A percentile compares a stretch with the other conserved stretches of the same genome.
Conservation (phyloP, 140 eudicot species). For the Flaveria floridana region DNA sequence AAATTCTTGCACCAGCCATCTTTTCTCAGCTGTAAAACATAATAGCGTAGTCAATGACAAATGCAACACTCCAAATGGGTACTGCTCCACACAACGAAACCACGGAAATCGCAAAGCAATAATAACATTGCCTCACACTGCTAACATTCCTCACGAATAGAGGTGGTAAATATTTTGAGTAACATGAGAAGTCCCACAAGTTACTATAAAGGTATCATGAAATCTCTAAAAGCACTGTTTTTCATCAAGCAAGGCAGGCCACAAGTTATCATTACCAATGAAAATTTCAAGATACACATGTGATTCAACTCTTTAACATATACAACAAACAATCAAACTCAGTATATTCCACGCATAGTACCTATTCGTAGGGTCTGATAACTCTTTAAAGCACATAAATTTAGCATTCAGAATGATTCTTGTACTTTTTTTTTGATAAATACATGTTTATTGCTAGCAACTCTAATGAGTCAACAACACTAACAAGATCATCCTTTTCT, state of each 20-base stretch:
- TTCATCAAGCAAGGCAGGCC: neutral
- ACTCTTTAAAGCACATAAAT: no score
- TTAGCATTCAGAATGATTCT: neutral
- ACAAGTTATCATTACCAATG: conserved; percentile 3
- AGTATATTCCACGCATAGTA: no score
- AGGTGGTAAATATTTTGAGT: neutral
- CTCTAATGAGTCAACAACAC: neutral
- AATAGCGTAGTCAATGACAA: conserved; percentile 63
- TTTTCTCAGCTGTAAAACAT: conserved; percentile 77
- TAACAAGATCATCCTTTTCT: conserved; percentile 5
- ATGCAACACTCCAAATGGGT: conserved; percentile 41
- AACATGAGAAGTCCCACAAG: conserved; percentile 9
- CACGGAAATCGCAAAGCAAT: conserved; percentile 29
- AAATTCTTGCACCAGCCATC: conserved; percentile 93
- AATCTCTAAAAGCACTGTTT: neutral
- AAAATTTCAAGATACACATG: no score
- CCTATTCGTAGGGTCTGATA: no score
- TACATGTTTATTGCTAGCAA: neutral
- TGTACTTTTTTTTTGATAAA: no score
- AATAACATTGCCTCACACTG: conserved; percentile 23
- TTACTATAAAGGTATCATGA: neutral
- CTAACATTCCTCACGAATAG: conserved; percentile 25
- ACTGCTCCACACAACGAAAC: conserved; percentile 45
- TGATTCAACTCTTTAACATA: neutral
- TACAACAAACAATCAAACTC: neutral